Evolutionary conservation across 148 eudicot species (phyloP).

Genomic region (Diospyros kaki): DNA sequence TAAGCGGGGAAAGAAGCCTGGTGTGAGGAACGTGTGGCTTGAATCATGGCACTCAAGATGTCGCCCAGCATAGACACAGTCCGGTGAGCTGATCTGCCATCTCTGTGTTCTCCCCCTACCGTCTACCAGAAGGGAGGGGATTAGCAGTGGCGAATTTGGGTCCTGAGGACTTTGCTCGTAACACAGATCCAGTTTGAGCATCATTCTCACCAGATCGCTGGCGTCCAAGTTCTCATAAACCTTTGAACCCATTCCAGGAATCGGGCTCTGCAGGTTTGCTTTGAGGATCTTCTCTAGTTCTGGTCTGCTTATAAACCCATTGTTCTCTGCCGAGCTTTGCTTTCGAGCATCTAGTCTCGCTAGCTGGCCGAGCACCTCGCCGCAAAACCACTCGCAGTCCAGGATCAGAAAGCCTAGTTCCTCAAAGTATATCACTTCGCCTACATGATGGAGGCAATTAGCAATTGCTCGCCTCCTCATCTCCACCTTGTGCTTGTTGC

Average conservation of each 20-base stretch:
- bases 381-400: conserved; percentile 85
- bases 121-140: conserved; percentile 76
- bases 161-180: conserved; percentile 67
- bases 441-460: conserved; percentile 72
- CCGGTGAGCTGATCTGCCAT: conserved; percentile 59
- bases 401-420: conserved; percentile 64
- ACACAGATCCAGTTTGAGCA: conserved; percentile 79
- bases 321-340: conserved; percentile 36
- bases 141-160: conserved; percentile 51
- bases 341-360: conserved; percentile 42
- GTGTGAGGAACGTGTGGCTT: conserved; percentile 71
- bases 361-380: conserved; percentile 66
- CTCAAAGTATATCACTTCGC: conserved; percentile 85
- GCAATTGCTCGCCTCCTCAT: conserved; percentile 73
- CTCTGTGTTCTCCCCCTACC: conserved; percentile 64
- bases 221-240: conserved; percentile 59
- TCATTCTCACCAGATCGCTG: conserved; percentile 64
- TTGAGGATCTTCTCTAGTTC: conserved; percentile 67
- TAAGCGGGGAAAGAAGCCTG: conserved; percentile 80
- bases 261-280: conserved; percentile 66
- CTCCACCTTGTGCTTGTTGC: conserved; percentile 61
- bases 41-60: conserved; percentile 90
- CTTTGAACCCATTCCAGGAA: conserved; percentile 63
- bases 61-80: conserved; percentile 66
- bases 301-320: conserved; percentile 65